Percentiles rank a stretch among this genome's conserved stretches.
These are phyloP conservation scores for Iris macrosiphon DNA, from an alignment of 106 monocot species.

Conservation along the genomic window DNA sequence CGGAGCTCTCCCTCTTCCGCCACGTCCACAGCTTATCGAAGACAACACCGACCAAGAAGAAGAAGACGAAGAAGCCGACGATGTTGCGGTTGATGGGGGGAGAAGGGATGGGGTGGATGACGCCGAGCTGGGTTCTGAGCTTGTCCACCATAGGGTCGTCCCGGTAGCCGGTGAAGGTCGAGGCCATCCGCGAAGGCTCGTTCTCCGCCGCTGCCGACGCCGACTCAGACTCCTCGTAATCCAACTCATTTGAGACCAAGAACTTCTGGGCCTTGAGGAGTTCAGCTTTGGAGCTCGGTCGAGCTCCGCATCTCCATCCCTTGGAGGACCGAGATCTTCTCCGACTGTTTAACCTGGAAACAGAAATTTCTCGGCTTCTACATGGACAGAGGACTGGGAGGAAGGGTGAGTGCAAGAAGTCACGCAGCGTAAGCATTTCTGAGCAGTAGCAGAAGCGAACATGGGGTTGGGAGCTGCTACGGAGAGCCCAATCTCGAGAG, in stretches of 20 bases:
- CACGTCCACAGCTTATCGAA: slow-evolving; percentile 95
- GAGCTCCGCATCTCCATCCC: too few species aligned
- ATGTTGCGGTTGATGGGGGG: slow-evolving; percentile 66
- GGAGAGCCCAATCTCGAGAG: too few species aligned
- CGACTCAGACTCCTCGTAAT: slow-evolving; percentile 23
- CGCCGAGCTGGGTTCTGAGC: slow-evolving; percentile 82
- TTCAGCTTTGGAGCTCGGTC: too few species aligned
- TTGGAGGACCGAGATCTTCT: too few species aligned
- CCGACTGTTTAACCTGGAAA: too few species aligned
- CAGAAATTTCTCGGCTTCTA: too few species aligned
- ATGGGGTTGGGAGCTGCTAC: too few species aligned
- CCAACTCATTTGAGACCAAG: slow-evolving; percentile 25
- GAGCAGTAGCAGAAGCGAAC: too few species aligned
- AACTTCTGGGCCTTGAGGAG: too few species aligned
- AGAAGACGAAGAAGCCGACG: slow-evolving; percentile 73
- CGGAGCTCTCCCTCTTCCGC: slow-evolving; percentile 32
- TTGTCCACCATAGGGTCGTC: slow-evolving; percentile 88
- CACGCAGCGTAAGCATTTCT: too few species aligned
- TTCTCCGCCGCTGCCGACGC: neutral
- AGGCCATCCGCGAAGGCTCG: slow-evolving; percentile 23
- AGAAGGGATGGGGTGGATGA: slow-evolving; percentile 82
- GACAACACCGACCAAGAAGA: slow-evolving; percentile 86
- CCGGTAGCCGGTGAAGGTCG: slow-evolving; percentile 42
- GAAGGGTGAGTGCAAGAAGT: too few species aligned
- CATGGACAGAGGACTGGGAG: too few species aligned